Evolutionary conservation across 2,329 filamentous ascomycete species (phyloP).

Genomic region (Colletotrichum aenigma): DNA sequence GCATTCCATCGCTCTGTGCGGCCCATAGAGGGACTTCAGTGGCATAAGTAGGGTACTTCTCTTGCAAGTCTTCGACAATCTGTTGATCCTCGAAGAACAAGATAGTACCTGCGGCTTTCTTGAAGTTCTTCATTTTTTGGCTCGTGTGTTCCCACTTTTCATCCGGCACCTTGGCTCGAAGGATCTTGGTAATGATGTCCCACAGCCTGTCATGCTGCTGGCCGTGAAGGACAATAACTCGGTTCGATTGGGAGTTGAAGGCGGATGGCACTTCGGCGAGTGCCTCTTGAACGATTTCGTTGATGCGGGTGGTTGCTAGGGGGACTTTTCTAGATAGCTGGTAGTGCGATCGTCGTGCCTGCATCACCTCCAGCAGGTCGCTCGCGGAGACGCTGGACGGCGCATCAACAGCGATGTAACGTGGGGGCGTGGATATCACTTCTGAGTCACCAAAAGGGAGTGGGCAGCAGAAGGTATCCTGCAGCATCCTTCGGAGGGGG

Average conservation of each 20-base stretch:
- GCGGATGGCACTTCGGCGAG: slow-evolving; percentile 75
- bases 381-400: slow-evolving; percentile 36
- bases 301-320: slow-evolving; percentile 61
- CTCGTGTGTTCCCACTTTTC: slow-evolving; percentile 63
- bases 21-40: slow-evolving; percentile 82
- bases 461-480: neutral
- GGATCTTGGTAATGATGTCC: slow-evolving; percentile 70
- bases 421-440: neutral
- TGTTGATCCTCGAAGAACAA: slow-evolving; percentile 86
- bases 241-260: slow-evolving; percentile 89
- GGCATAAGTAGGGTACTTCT: slow-evolving; percentile 73
- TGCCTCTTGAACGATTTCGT: slow-evolving; percentile 67
- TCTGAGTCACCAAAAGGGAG: neutral
- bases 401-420: neutral
- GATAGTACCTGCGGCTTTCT: slow-evolving; percentile 76
- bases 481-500: neutral
- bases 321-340: slow-evolving; percentile 67
- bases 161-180: slow-evolving; percentile 71
- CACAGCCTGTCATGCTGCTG: slow-evolving; percentile 88
- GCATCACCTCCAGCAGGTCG: slow-evolving; percentile 66
- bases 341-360: slow-evolving; percentile 73
- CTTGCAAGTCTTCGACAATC: slow-evolving; percentile 68
- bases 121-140: slow-evolving; percentile 59
- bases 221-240: slow-evolving; percentile 78
- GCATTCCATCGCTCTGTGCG: slow-evolving; percentile 79